phyloP scores from a whole-genome alignment of 2,329 filamentous ascomycete genomes.

The Pseudocercospora vitis region DNA sequence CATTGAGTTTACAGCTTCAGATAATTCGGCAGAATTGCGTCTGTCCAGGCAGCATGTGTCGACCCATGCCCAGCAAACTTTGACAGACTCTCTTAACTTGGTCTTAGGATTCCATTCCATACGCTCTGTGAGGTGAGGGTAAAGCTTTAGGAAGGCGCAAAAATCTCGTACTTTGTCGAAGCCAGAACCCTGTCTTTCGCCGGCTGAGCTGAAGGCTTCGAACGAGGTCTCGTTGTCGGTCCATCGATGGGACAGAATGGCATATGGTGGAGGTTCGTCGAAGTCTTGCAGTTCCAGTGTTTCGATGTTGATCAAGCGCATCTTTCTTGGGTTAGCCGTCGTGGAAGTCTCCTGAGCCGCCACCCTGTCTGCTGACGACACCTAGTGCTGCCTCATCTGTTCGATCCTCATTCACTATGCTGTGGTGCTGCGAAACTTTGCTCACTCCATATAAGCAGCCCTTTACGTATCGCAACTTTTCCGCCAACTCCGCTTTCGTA shows the following conservation, averaged over 20 bases:
- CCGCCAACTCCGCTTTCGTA: no score
- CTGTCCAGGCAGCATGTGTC: slow-evolving; percentile 11
- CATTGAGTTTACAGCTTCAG: slow-evolving; percentile 5
- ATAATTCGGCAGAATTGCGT: slow-evolving; percentile 2
- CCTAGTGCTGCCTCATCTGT: neutral
- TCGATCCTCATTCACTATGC: no score
- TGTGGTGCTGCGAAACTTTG: no score
- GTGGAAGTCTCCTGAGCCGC: neutral
- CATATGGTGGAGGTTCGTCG: slow-evolving; percentile 9
- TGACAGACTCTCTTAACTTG: neutral
- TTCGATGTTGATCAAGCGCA: slow-evolving; percentile 6
- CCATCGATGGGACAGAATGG: slow-evolving; percentile 21
- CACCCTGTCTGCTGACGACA: neutral
- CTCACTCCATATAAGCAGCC: no score
- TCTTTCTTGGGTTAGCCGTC: neutral
- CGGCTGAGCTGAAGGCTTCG: neutral
- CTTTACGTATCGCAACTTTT: no score
- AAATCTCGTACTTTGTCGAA: slow-evolving; percentile 7
- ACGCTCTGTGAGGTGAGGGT: neutral
- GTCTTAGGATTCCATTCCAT: neutral
- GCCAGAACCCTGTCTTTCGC: neutral
- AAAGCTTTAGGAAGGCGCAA: neutral
- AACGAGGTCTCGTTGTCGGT: slow-evolving; percentile 10
- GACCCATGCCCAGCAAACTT: slow-evolving; percentile 10
- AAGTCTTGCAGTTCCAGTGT: slow-evolving; percentile 1